Percentiles rank a stretch among this genome's conserved stretches.
Conservation (phyloP, 371 early-diverging fungal genomes). For the Parasitella parasitica region DNA sequence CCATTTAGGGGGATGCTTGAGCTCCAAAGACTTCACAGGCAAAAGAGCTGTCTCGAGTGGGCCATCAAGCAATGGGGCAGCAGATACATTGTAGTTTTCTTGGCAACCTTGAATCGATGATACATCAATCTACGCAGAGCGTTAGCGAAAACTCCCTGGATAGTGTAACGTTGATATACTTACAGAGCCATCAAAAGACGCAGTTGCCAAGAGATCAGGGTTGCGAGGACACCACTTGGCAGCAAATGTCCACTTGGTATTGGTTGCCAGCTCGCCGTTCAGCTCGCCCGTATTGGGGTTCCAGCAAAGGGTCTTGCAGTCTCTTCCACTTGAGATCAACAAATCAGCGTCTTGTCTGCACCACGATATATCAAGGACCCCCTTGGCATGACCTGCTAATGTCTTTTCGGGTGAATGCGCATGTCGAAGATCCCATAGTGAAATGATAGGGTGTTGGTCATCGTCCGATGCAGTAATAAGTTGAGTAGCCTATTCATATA, state of each 20-base stretch:
- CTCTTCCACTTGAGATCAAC: constrained; percentile 88
- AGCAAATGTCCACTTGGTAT: constrained; percentile 90
- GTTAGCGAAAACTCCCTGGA: neutral
- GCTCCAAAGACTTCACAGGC: constrained; percentile 32
- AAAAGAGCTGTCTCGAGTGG: neutral
- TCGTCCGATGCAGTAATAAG: constrained; percentile 73
- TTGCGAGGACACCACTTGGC: constrained; percentile 92
- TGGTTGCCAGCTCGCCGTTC: constrained; percentile 75
- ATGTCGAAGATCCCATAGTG: constrained; percentile 93
- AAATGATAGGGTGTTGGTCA: constrained; percentile 81
- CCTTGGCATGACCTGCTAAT: constrained; percentile 81
- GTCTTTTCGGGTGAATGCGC: constrained; percentile 86
- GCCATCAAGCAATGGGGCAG: neutral
- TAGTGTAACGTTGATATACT: neutral
- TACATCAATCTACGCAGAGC: neutral
- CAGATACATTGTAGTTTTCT: neutral
- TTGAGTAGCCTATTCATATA: constrained; percentile 20
- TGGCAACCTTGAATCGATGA: neutral
- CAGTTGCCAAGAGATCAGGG: constrained; percentile 84
- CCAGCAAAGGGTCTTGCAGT: constrained; percentile 91
- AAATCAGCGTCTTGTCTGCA: constrained; percentile 89
- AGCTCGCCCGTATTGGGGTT: constrained; percentile 73
- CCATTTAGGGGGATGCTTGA: constrained; percentile 95
- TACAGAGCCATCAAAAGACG: constrained; percentile 89
- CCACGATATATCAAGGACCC: constrained; percentile 89